Conservation (phyloP, 305 asterid species). For the Striga hermonthica region DNA sequence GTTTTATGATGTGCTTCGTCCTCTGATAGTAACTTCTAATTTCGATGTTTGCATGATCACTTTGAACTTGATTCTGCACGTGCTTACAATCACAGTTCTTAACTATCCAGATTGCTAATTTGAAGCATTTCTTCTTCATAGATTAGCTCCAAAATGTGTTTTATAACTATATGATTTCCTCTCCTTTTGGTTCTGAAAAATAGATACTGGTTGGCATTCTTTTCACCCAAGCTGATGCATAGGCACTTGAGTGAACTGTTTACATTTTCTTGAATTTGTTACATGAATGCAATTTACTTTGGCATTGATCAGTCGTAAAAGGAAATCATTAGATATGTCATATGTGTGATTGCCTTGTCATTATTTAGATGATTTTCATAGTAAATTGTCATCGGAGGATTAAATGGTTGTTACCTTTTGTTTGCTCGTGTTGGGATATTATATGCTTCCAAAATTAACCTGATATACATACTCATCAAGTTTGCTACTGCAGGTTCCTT, state of each 20-base stretch:
- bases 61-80: constrained; percentile 7
- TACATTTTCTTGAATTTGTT: constrained; percentile 15
- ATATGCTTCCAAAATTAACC: constrained; percentile 21
- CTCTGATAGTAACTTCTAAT: constrained; percentile 26
- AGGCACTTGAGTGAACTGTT: constrained; percentile 20
- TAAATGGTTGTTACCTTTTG: constrained; percentile 16
- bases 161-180: neutral
- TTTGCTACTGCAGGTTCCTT: constrained; percentile 55
- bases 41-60: constrained; percentile 22
- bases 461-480: constrained; percentile 20
- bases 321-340: constrained; percentile 1
- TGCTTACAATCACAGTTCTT: constrained; percentile 2
- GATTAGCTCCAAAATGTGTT: neutral
- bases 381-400: constrained; percentile 4
- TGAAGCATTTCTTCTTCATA: constrained; percentile 3
- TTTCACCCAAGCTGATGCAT: neutral
- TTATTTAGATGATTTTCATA: constrained; percentile 14
- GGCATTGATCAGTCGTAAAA: constrained; percentile 3
- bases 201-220: constrained; percentile 2
- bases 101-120: neutral
- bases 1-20: constrained; percentile 6
- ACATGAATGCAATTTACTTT: constrained; percentile 3
- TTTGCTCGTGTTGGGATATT: constrained; percentile 24
- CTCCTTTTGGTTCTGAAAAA: constrained; percentile 1
- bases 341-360: neutral